Percentiles rank a stretch among this genome's conserved stretches.
These are phyloP conservation scores for Pulveroboletus sp. DNA, from an alignment of 768 basidiomycete species.

Conservation along the genomic window DNA sequence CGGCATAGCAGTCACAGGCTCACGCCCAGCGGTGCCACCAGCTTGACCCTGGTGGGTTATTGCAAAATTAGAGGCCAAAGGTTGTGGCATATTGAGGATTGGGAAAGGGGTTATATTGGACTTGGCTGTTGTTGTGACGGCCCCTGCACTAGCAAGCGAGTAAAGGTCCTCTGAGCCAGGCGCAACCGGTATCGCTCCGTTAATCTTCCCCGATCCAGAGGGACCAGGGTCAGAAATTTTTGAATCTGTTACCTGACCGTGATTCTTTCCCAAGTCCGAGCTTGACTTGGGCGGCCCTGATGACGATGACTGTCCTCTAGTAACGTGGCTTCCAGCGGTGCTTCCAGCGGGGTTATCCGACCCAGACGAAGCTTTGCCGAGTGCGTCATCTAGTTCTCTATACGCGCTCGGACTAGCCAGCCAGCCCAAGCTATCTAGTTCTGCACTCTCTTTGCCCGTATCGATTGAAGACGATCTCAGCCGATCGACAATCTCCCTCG, in stretches of 20 bases:
- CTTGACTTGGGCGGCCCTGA: constrained; percentile 3
- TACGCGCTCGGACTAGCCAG: constrained; percentile 2
- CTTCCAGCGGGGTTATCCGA: background rate
- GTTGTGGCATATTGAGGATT: constrained; percentile 15
- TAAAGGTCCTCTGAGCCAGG: background rate
- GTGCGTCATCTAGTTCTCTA: constrained; percentile 6
- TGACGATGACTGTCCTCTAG: background rate
- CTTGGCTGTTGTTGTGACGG: background rate
- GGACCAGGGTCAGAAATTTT: background rate
- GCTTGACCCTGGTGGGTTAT: background rate
- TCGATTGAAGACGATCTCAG: constrained; percentile 25
- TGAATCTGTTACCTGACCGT: background rate
- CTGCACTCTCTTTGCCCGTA: constrained; percentile 12
- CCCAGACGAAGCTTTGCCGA: background rate
- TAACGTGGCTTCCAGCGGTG: background rate
- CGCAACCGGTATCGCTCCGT: background rate
- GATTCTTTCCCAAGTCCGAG: background rate
- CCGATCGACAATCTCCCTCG: constrained; percentile 28
- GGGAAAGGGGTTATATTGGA: constrained; percentile 15
- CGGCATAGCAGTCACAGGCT: background rate
- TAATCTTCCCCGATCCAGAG: background rate
- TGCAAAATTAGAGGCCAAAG: background rate
- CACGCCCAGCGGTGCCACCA: background rate
- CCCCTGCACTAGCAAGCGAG: background rate
- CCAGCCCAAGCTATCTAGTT: constrained; percentile 13